Base-by-base conservation (phyloP, 371 early-diverging fungal species). In the Funneliformis caledonium region DNA sequence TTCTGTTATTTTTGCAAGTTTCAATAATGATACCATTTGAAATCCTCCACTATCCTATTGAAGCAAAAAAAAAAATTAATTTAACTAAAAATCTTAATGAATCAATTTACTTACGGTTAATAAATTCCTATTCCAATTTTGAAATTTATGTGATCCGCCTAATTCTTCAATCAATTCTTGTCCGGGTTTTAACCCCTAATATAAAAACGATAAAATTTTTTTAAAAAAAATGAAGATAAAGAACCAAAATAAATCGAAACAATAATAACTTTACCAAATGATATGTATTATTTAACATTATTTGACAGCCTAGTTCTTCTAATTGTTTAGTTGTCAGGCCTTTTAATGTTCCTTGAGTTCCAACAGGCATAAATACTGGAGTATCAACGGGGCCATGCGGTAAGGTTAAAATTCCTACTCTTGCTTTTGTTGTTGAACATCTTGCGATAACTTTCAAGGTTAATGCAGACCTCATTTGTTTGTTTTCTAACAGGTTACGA, bases 281-380 rank as follows among this genome's bases (percentile, higher is more conserved):
- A 85, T 96, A 98, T 0, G 98, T 97, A 83, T 98, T 98, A 75
- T 94, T 93, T 64, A 98, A 89, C 85, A 98, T 96, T 76, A 97
- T 93, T 77, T 96, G 94, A 86, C 97, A 95, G 82, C 94, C 92
- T n/a, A 96, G 85, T 52, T 92, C 90, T 82, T 93, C 90, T 61
- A 97, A 83, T 82, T 96, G 97, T 31, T 92, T 83, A 14, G 92
- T 89, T 33, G 94, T 92, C 73, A 97, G 83, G 19, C 96, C 98
- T 84, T 98, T 98, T 87, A 98, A 89, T 14, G 96, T 92, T 26
- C 97, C 99, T 87, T 97, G 95, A 4, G 99, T 98, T n/a, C 96
- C 98, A 11, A 98, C 99, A 7, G 99, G 98, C 99, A 98, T 98
- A 83, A 97, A 98, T 81, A 94, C 93, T 43, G 99, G 99, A 50